Base-by-base conservation (phyloP, 148 eudicot genomes). In the Arctostaphylos glauca region DNA sequence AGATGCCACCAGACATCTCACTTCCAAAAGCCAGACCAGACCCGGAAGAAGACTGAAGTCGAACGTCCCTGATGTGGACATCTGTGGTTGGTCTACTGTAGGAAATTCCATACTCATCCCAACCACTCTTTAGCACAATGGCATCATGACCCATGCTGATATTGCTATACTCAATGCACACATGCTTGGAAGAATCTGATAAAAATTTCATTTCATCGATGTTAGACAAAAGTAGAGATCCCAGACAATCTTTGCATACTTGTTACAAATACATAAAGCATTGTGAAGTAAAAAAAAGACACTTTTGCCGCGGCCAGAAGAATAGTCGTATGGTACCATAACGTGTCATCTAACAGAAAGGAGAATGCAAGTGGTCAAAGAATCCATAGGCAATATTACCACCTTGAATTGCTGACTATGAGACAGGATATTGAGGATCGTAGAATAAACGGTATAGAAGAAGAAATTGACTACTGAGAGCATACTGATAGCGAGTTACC, bases 1-100 rank as follows among this genome's bases (percentile, higher is more conserved):
- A 92, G 67, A 92, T 89, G 62, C 95, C 95, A n/a, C 95, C 95
- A 0, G 95, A 92, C 95, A 92, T 92, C 72, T 92, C 95, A 66
- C 92, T 92, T 19, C 95, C 93, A 59, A 92, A 83, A 74, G 92
- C 93, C 38, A 92, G 38, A 25, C 88, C 89, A 6, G 95, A 85
- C 41, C 95, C 95, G 0, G 88, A 78, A 79, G 79, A 86, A 72
- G 93, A 90, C 70, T 81, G 82, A 64, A 92, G 91, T 25, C 71
- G 76, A 19, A 86, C 83, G 49, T 79, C 83, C 76, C 84, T 78
- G 48, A 92, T 81, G 75, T 89, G 87, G 46, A 92, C 87, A 64
- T 86, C 52, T 54, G 86, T 77, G 53, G 92, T 89, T 16, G 95
- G 90, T 84, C 56, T 84, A 23, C 76, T 78, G 56, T 86, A 89